Percentiles rank a stretch among this genome's conserved stretches.
phyloP scores from a whole-genome alignment of 192 early-diverging fungal genomes.

The Coemansia sp. region DNA sequence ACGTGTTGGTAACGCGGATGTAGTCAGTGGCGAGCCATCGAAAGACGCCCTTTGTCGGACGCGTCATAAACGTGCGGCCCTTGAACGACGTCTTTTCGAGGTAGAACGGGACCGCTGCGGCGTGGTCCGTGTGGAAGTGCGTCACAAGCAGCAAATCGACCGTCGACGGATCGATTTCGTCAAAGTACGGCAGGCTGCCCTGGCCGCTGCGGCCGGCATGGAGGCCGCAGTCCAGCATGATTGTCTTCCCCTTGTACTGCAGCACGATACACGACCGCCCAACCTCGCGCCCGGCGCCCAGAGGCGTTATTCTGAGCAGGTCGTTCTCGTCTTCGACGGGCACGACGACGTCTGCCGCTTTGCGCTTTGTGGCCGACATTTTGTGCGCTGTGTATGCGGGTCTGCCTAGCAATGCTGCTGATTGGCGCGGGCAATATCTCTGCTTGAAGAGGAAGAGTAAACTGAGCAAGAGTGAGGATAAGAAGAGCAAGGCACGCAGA shows the following conservation, averaged over 20 bases:
- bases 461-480: background rate
- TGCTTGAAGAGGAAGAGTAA: background rate
- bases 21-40: constrained; percentile 95
- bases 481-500: background rate
- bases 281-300: constrained; percentile 98
- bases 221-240: constrained; percentile 96
- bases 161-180: constrained; percentile 82
- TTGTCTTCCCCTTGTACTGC: constrained; percentile 93
- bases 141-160: constrained; percentile 90
- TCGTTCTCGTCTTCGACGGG: constrained; percentile 72
- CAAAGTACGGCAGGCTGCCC: constrained; percentile 90
- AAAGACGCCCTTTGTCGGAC: constrained; percentile 97
- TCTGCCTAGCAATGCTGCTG: background rate
- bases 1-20: constrained; percentile 72
- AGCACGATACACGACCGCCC: constrained; percentile 90
- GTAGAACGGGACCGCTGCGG: constrained; percentile 92
- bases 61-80: constrained; percentile 98
- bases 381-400: background rate
- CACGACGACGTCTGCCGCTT: constrained; percentile 26
- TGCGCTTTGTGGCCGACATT: constrained; percentile 27
- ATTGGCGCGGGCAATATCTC: background rate
- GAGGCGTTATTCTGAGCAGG: constrained; percentile 82
- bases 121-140: constrained; percentile 98
- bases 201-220: constrained; percentile 93
- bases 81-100: constrained; percentile 96